These are phyloP conservation scores for Dryas alaskensis DNA, from an alignment of 306 rosid species.

Conservation along the genomic window DNA sequence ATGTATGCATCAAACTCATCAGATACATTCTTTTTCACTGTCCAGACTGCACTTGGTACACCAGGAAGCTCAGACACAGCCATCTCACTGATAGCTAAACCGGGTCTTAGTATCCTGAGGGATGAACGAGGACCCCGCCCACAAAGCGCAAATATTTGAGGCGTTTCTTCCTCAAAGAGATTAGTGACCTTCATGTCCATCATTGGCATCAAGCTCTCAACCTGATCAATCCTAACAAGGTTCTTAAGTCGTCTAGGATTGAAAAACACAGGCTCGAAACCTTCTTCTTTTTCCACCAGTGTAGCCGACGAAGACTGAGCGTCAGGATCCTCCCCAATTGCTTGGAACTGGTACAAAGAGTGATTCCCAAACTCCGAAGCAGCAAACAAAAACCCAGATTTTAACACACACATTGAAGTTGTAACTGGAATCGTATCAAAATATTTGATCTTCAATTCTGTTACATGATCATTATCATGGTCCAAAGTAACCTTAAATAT, in stretches of 20 bases:
- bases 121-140: conserved; percentile 98
- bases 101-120: conserved; percentile 90
- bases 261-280: conserved; percentile 89
- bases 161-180: conserved; percentile 93
- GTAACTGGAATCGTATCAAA: conserved; percentile 95
- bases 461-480: conserved; percentile 68
- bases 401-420: conserved; percentile 90
- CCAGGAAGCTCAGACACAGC: conserved; percentile 99
- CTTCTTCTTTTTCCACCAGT: conserved; percentile 85
- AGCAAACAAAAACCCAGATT: conserved; percentile 83
- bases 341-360: conserved; percentile 79
- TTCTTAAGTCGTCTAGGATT: conserved; percentile 81
- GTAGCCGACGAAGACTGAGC: conserved; percentile 87
- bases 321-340: conserved; percentile 88
- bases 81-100: conserved; percentile 96
- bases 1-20: conserved; percentile 96
- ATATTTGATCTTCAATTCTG: conserved; percentile 77
- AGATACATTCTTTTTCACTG: conserved; percentile 83
- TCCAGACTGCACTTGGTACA: conserved; percentile 95
- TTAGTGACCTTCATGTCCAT: conserved; percentile 91
- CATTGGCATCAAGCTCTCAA: conserved; percentile 91
- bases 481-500: conserved; percentile 85
- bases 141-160: conserved; percentile 90
- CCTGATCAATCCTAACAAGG: conserved; percentile 92
- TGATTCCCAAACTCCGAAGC: conserved; percentile 97